These are phyloP conservation scores for Guillardia theta DNA, from an alignment of 78 protist species.

Conservation along the genomic window DNA sequence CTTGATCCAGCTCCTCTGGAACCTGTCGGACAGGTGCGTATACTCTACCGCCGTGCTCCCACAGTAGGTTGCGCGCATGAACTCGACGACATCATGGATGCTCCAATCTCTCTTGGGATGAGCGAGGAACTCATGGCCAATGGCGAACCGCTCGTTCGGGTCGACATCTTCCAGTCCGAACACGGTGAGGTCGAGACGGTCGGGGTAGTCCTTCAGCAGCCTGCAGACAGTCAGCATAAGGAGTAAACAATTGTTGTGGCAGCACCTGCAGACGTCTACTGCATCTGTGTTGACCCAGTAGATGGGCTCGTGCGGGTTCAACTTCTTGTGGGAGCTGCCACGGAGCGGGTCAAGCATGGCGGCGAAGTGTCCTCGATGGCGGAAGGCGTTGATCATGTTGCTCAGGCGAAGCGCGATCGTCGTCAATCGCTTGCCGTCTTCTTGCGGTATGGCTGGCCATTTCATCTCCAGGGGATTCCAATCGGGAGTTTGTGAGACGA, in stretches of 20 bases:
- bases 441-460: too few relatives aligned
- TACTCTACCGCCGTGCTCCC: constrained; percentile 18
- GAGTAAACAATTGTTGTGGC: not conserved
- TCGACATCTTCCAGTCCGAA: not conserved
- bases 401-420: not conserved
- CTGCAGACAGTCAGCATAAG: not conserved
- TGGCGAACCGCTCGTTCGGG: not conserved
- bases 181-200: not conserved
- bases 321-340: constrained; percentile 22
- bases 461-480: too few relatives aligned
- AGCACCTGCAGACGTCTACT: not conserved
- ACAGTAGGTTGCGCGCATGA: not conserved
- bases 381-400: not conserved
- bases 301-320: constrained; percentile 32
- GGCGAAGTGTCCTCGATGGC: not conserved
- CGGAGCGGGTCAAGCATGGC: not conserved
- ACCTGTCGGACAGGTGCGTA: not conserved
- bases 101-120: not conserved
- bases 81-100: not conserved
- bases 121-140: not conserved
- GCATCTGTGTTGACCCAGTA: not conserved
- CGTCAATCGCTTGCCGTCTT: too few relatives aligned
- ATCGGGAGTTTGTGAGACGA: too few relatives aligned
- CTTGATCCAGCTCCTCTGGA: constrained; percentile 16
- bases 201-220: constrained; percentile 23